phyloP scores from a whole-genome alignment of 495 filamentous ascomycete species.

The Sabuloglossum arenarium region DNA sequence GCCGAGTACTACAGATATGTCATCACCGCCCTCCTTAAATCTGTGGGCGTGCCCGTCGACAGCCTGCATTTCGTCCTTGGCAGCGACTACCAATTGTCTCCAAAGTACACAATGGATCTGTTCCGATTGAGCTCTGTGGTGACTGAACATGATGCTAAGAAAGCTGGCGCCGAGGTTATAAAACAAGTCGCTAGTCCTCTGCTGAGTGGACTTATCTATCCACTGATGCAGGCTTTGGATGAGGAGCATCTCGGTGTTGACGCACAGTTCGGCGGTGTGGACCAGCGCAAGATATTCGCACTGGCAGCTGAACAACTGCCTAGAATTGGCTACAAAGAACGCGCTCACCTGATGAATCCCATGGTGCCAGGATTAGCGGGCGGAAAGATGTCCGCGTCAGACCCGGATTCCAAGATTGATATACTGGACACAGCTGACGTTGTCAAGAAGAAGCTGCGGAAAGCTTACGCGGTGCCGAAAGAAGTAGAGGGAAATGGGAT shows the following conservation, averaged over 20 bases:
- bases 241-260: conserved; percentile 80
- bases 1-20: conserved; percentile 49
- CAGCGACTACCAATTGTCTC: conserved; percentile 52
- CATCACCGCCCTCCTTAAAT: conserved; percentile 42
- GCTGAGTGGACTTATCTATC: conserved; percentile 67
- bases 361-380: conserved; percentile 75
- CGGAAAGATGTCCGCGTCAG: conserved; percentile 49
- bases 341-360: conserved; percentile 74
- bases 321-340: conserved; percentile 45
- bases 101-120: conserved; percentile 56
- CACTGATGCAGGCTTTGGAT: conserved; percentile 74
- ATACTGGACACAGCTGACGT: conserved; percentile 55
- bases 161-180: conserved; percentile 79
- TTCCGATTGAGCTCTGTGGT: conserved; percentile 23
- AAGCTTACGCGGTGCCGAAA: conserved; percentile 54
- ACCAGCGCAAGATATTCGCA: conserved; percentile 82
- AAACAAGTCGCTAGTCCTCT: conserved; percentile 66
- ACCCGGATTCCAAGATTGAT: conserved; percentile 72
- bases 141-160: conserved; percentile 45
- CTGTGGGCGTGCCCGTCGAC: conserved; percentile 54
- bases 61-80: conserved; percentile 72
- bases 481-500: conserved; percentile 72
- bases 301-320: conserved; percentile 59
- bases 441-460: conserved; percentile 61
- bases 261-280: conserved; percentile 57